Evolutionary conservation across 768 basidiomycete species (phyloP), one percentile per base, ranked within the genome.

Genomic region (Leucosporidium yakuticum): DNA sequence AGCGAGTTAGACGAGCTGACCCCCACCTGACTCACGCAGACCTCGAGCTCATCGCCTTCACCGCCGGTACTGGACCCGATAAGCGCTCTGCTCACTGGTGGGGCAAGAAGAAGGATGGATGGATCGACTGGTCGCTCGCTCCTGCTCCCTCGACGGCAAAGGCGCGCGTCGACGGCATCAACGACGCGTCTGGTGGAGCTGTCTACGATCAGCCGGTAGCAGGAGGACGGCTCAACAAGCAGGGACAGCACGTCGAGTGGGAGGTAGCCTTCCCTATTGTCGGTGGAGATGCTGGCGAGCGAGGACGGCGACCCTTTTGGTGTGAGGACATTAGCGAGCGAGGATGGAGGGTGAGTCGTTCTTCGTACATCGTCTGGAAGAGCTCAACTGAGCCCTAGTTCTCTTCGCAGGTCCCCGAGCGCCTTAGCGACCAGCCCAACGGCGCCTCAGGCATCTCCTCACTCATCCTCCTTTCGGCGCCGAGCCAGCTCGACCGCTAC

Each of bases 11-110:
- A 44, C 11, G 17, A 8, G 6, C 14, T 44, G 39, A 44, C 39
- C 14, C 39, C 34, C 34, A 36, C 34, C 5, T 12, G 12, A 5
- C 20, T n/a, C 4, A 7, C 50, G 23, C 39, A 60, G 58, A 69
- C 59, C 44, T 69, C 53, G 68, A 69, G 54, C 27, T 63, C 36
- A 64, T 69, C 59, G 50, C 68, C 51, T 68, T 68, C 67, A 9
- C 49, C 12, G 29, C 62, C 50, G 27, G 34, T 20, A 27, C 6
- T 23, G 23, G 29, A 7, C 49, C 64, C 20, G 47, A 34, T 15
- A 21, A 36, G n/a, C 55, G 60, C 4, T 14, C 21, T 21, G 6
- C 27, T 21, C 63, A 64, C 34, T 63, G 60, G 62, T 68, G 67
- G 67, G 62, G 67, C 11, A n/a, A 19, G 14, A 68, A 68, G 31